Evolutionary conservation across 306 rosid species (phyloP), one percentile per base, ranked within the genome.

Genomic region (Prunus mira): DNA sequence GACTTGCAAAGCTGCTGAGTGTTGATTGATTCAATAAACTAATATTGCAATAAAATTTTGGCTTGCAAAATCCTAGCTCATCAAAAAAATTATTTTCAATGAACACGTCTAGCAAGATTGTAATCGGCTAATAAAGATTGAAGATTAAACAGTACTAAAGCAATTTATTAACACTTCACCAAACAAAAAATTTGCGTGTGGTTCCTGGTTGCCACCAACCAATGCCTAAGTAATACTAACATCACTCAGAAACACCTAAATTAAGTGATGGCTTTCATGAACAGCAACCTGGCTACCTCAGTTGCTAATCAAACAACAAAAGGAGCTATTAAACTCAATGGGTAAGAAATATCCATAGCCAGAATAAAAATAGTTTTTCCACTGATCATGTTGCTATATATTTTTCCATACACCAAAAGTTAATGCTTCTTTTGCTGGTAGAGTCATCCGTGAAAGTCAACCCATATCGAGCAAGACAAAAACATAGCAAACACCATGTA

Each of bases 51-150:
- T 9, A 69, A 70, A 20, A 34, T 0, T 55, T 81, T 6, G 62
- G 41, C 68, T 67, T 34, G 66, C 54, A 77, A 12, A 25, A 38
- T 38, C 43, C 67, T 66, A 75, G 20, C 51, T 57, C 69, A 75
- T 18, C 32, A 62, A 20, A 56, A 72, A 67, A 57, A 12, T 50
- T 57, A 54, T 1, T 61, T 13, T n/a, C 28, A 69, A 60, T 25
- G 24, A 66, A 77, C n/a, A 67, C 0, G 41, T 5, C 57, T 27
- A 47, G 65, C 27, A 69, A 51, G 38, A 71, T 19, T 32, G 72
- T 27, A 30, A 62, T 9, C 25, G 24, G 9, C 66, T 17, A 71
- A 45, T 58, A 41, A 12, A 28, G 32, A 27, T n/a, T n/a, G 56
- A 67, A 75, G 30, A 50, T 27, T 62, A 65, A 52, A 76, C 62